Conservation (phyloP, 768 basidiomycete species). For the Trametes sanguinea region DNA sequence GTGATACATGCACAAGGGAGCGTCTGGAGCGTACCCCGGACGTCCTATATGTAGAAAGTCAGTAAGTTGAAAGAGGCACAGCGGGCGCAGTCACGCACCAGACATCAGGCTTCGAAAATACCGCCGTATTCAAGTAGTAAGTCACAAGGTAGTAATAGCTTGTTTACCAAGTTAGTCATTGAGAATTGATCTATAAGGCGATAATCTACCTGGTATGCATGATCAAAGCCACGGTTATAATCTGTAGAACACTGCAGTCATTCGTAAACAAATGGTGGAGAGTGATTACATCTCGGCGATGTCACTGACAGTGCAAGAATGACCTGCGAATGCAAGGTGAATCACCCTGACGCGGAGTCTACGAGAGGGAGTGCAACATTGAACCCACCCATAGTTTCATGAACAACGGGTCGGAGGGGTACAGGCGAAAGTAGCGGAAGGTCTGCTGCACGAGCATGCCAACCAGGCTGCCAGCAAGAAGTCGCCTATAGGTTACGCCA, state of each 20-base stretch:
- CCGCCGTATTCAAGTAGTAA: background rate
- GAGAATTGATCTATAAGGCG: no score
- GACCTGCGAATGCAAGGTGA: background rate
- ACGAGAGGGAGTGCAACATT: no score
- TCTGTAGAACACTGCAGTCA: background rate
- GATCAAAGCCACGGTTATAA: background rate
- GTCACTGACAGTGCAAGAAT: background rate
- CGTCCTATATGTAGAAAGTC: background rate
- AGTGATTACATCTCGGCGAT: no score
- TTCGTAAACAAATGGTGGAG: no score
- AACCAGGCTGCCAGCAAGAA: background rate
- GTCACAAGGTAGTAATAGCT: slow-evolving; percentile 7
- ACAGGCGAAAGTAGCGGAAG: slow-evolving; percentile 6
- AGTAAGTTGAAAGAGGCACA: background rate
- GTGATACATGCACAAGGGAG: no score
- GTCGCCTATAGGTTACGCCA: no score
- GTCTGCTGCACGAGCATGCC: slow-evolving; percentile 1
- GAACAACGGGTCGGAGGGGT: background rate
- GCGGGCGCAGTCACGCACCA: background rate
- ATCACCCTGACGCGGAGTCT: no score
- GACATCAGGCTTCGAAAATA: background rate
- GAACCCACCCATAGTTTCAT: slow-evolving; percentile 1
- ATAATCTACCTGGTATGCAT: background rate
- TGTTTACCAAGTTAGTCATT: no score
- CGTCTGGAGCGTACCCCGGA: background rate